Base-by-base conservation (phyloP, 148 eudicot species). In the Diospyros lotus region DNA sequence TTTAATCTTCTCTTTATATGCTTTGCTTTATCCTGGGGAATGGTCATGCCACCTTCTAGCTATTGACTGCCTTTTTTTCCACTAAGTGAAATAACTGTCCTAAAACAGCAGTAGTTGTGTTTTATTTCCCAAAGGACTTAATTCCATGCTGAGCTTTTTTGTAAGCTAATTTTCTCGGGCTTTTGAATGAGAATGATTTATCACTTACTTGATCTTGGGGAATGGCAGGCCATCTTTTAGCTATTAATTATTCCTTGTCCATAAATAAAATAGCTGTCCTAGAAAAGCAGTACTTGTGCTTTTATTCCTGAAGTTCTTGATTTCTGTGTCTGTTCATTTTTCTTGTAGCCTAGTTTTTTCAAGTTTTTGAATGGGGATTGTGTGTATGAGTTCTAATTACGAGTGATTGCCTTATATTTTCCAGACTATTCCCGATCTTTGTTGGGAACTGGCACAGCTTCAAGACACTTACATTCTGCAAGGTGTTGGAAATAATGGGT, bases 401-500 rank as follows among this genome's bases (percentile, higher is more conserved):
- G 2, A 40, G 13, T 64, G 50, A 3, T n/a, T 50, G 44, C 56
- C 81, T 55, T 82, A 1, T 53, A 50, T 54, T 41, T 72, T 71
- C 50, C 78, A 95, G 99, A 91, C 96, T 63, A 90, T 95, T 82
- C 99, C 99, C 66, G 94, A 87, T 84, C 86, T 91, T 81, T 95
- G 99, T 79, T 93, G 96, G 98, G 94, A 93, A 80, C 80, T 95
- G 81, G 99, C 99, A 80, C 97, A 95, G 81, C 96, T 95, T 71
- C 99, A 95, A 91, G 97, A 95, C 79, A 95, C 99, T 11, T 95
- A 95, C 71, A 95, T 95, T 77, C 81, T 95, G 88, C 94, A 95
- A 91, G 99, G 99, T 92, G 83, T 60, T 73, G 50, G 43, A 62
- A n/a, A 42, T 66, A n/a, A 39, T 71, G 15, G 4, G 69, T 77